Conservation (phyloP, 2,329 filamentous ascomycete genomes). For the Pestalotiopsis sp. region DNA sequence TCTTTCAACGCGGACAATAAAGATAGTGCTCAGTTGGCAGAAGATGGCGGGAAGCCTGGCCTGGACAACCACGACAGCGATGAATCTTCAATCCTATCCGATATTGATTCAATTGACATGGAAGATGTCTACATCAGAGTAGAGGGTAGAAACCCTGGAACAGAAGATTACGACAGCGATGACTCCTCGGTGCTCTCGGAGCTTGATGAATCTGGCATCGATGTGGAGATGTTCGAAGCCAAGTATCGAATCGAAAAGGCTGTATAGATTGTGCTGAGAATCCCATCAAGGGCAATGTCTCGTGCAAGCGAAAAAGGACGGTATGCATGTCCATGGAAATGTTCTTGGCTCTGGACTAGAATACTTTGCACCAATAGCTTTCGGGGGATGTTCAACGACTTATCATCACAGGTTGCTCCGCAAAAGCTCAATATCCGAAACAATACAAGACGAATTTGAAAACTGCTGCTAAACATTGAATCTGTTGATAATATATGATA, state of each 20-base stretch:
- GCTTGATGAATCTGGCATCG: constrained; percentile 9
- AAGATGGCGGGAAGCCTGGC: background rate
- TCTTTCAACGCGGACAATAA: background rate
- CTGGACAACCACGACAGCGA: background rate
- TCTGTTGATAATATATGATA: no score
- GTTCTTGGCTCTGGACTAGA: no score
- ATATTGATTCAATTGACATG: constrained; percentile 6
- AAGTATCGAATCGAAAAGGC: background rate
- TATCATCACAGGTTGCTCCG: no score
- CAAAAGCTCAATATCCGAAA: no score
- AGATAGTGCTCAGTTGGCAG: background rate
- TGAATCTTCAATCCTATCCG: constrained; percentile 5
- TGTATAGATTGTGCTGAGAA: no score
- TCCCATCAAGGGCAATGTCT: no score
- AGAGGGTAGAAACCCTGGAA: background rate
- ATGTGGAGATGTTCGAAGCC: background rate
- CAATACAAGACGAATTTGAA: no score
- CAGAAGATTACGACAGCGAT: background rate
- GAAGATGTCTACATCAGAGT: background rate
- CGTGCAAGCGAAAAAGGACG: no score
- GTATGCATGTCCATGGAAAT: no score
- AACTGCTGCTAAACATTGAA: no score
- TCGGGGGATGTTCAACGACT: no score
- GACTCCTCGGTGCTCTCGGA: constrained; percentile 9
- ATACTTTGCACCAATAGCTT: no score